phyloP scores from a whole-genome alignment of 2,329 filamentous ascomycete genomes.

The Cordyceps cateniannulata region DNA sequence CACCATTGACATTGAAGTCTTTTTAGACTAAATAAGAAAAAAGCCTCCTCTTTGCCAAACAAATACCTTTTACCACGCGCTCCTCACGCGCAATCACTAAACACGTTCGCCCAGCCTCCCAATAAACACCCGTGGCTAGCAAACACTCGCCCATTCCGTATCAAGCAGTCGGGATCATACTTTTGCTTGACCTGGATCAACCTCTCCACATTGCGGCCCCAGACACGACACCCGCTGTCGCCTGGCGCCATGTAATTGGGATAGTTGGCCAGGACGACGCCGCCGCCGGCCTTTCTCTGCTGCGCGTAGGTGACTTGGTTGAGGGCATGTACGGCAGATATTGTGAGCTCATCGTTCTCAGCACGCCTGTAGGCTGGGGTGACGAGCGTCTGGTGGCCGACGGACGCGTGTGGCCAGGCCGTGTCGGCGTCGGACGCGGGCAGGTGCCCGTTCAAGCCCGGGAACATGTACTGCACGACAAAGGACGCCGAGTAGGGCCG shows the following conservation, averaged over 20 bases:
- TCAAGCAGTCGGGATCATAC: conserved; percentile 8
- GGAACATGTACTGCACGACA: conserved; percentile 12
- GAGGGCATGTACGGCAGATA: neutral
- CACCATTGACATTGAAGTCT: too few relatives aligned
- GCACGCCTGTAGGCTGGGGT: neutral
- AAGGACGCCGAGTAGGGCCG: conserved; percentile 3
- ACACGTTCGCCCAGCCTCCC: conserved; percentile 10
- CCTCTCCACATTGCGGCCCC: conserved; percentile 4
- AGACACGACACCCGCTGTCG: neutral
- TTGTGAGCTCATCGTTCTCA: neutral
- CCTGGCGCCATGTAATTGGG: conserved; percentile 10
- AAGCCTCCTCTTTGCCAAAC: too few relatives aligned
- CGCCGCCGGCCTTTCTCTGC: neutral
- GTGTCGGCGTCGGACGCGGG: neutral
- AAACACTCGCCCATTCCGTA: conserved; percentile 7
- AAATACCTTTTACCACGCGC: too few relatives aligned
- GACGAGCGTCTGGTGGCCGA: conserved; percentile 8
- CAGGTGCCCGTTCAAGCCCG: neutral
- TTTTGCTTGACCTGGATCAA: conserved; percentile 3
- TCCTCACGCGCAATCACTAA: neutral
- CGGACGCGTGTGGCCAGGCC: conserved; percentile 7
- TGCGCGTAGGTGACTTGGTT: conserved; percentile 3
- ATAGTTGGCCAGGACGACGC: conserved; percentile 4
- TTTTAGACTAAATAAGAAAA: too few relatives aligned
- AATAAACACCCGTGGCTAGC: neutral